A percentile compares a stretch with the other conserved stretches of the same genome.
phyloP scores from a whole-genome alignment of 257 asterid genomes.

The Osmanthus fragrans region DNA sequence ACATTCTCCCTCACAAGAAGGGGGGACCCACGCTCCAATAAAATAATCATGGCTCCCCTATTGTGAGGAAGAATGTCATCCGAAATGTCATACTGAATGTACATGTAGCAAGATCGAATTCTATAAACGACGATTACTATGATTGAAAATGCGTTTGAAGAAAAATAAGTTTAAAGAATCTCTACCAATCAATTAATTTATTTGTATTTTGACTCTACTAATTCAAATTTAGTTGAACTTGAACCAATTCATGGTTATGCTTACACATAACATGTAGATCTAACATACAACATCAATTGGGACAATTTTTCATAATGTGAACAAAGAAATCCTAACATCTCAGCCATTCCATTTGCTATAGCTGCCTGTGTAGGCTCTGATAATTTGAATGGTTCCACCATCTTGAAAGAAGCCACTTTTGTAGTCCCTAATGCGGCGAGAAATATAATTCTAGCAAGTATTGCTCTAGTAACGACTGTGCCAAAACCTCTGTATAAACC shows the following conservation, averaged over 20 bases:
- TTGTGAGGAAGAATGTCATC: too few species aligned
- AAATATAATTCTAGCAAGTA: slow-evolving; percentile 86
- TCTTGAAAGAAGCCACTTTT: slow-evolving; percentile 66
- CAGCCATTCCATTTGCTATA: slow-evolving; percentile 84
- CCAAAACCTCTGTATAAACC: slow-evolving; percentile 91
- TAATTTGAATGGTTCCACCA: slow-evolving; percentile 69
- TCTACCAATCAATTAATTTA: not conserved
- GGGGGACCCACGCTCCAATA: too few species aligned
- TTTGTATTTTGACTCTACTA: slow-evolving; percentile 2
- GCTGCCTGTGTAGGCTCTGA: slow-evolving; percentile 92
- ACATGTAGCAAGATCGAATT: too few species aligned
- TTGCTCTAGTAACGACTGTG: slow-evolving; percentile 79
- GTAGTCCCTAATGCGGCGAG: slow-evolving; percentile 87
- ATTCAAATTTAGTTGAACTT: not conserved
- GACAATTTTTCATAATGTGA: slow-evolving; percentile 87
- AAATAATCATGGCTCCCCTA: too few species aligned
- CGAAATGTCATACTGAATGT: too few species aligned
- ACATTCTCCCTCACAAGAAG: too few species aligned
- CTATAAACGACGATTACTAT: too few species aligned
- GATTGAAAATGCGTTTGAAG: too few species aligned
- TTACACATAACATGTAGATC: slow-evolving; percentile 2
- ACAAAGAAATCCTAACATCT: slow-evolving; percentile 84
- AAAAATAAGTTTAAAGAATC: too few species aligned
- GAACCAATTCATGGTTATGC: not conserved
- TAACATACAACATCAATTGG: slow-evolving; percentile 89